Percentiles rank a stretch among this genome's conserved stretches.
Evolutionary conservation across 306 rosid genomes (phyloP).

Genomic region (Trifolium pratense): DNA sequence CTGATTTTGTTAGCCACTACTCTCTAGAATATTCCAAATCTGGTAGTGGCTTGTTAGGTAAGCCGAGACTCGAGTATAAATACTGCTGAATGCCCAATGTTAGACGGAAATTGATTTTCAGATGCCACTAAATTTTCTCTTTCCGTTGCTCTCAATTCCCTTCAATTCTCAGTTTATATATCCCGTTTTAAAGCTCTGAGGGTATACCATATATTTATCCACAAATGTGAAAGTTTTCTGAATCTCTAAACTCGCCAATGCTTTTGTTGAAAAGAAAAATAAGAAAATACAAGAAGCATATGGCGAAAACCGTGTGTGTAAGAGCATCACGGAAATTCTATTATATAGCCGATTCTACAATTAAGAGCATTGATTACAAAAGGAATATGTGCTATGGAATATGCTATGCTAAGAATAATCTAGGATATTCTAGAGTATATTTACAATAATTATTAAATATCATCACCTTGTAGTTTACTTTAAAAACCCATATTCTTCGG

Average conservation of each 20-base stretch:
- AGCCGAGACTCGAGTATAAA: not conserved
- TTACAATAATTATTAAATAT: no score
- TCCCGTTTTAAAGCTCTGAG: slow-evolving; percentile 15
- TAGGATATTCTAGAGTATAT: no score
- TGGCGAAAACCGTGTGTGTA: no score
- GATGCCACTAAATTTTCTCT: not conserved
- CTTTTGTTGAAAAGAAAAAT: no score
- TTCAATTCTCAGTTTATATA: not conserved
- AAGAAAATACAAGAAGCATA: no score
- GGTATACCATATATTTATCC: not conserved
- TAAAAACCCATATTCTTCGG: slow-evolving; percentile 17
- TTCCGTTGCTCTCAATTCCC: not conserved
- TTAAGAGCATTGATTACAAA: no score
- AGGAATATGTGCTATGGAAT: no score
- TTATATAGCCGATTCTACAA: no score
- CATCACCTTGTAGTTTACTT: not conserved
- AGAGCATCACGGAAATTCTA: no score
- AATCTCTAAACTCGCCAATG: slow-evolving; percentile 6
- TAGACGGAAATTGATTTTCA: not conserved
- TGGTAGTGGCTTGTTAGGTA: not conserved
- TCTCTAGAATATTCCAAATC: no score
- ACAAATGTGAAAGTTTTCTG: slow-evolving; percentile 4
- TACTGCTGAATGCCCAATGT: not conserved
- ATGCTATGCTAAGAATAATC: no score
- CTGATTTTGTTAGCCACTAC: not conserved